Evolutionary conservation across 2,329 filamentous ascomycete species (phyloP), one percentile per base, ranked within the genome.

Genomic region (Grosmannia clavigera): DNA sequence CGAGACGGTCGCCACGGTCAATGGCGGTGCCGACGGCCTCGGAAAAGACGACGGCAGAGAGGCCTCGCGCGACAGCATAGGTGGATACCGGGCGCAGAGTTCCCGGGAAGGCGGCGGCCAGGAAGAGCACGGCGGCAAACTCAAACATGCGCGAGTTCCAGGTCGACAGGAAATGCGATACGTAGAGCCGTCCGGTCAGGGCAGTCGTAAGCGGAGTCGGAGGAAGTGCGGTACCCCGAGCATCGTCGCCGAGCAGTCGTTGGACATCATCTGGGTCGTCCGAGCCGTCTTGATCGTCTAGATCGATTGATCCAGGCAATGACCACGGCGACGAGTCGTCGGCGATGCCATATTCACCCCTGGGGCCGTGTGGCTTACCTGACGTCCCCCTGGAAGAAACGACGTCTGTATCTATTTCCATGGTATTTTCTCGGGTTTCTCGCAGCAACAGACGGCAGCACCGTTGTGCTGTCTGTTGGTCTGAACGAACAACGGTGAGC

Each of bases 81-180:
- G 85, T 72, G 0, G 86, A 88, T 60, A 85, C 77, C 43, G 82
- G 85, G 27, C 87, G 75, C 27, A 90, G 72, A 0, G 85, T 88
- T 0, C 75, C 71, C 0, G 79, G 79, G 64, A 76, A 85, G 54
- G 81, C 76, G 1, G 75, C 70, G 0, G 81, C 80, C 11, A 85
- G 73, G 68, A 79, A 85, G 6, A 85, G 72, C 5, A 85, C 79
- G 6, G 81, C 78, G 35, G 77, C 83, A 60, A 85, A 85, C 67
- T 86, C 82, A 63, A 86, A 86, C 60, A 82, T 71, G 25, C 83
- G 79, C 0, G 82, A 81, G 68, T 85, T 86, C 81, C 81, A 85
- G 56, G 82, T 80, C 5, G 83, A 86, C 0, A 86, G 72, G 58
- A 80, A 77, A 64, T 86, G 83, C 0, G 83, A 86, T 1, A 74